Conservation (phyloP, 106 monocot genomes). For the Acorus gramineus region DNA sequence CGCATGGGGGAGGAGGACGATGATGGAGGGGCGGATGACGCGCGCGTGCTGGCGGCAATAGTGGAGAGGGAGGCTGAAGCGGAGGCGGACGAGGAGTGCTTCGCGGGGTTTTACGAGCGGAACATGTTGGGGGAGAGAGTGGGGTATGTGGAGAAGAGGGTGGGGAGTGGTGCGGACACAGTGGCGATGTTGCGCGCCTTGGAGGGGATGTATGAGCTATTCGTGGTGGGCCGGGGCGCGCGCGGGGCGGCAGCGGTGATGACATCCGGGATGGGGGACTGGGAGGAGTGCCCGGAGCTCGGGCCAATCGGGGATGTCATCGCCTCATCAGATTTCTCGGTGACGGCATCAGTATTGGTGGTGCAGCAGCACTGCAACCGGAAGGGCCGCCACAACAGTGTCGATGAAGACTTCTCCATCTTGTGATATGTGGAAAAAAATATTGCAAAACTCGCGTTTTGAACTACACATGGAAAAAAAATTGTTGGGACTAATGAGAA, state of each 20-base stretch:
- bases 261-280: constrained; percentile 56
- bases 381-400: background rate
- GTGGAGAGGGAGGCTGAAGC: constrained; percentile 33
- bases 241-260: constrained; percentile 23
- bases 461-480: no score
- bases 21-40: background rate
- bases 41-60: background rate
- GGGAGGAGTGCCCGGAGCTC: constrained; percentile 63
- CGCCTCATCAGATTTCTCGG: constrained; percentile 39
- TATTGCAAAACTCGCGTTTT: no score
- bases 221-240: constrained; percentile 48
- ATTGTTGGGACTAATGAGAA: no score
- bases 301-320: constrained; percentile 60
- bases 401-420: no score
- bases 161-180: constrained; percentile 40
- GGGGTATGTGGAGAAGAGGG: constrained; percentile 63
- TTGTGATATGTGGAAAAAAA: no score
- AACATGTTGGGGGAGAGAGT: constrained; percentile 26
- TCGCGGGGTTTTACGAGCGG: constrained; percentile 48
- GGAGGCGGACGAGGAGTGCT: constrained; percentile 58
- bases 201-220: constrained; percentile 36
- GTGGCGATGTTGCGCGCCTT: constrained; percentile 37
- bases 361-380: constrained; percentile 42
- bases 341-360: constrained; percentile 43
- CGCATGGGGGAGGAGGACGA: no score